Conservation (phyloP, 441 rosid genomes). For the Populus hybrid region DNA sequence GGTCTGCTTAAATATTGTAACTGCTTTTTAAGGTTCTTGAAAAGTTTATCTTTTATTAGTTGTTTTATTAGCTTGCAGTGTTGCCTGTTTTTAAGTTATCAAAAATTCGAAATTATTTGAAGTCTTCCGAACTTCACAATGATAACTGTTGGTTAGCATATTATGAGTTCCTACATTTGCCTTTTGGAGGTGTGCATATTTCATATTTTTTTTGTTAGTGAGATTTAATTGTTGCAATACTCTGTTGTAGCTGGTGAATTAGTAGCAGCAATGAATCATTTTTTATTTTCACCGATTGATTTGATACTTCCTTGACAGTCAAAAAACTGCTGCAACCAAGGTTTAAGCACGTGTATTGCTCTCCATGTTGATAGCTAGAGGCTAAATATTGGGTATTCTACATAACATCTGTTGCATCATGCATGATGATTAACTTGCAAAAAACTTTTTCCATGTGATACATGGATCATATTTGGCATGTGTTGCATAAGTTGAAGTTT, state of each 20-base stretch:
- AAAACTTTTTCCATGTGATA: neutral
- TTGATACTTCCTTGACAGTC: neutral
- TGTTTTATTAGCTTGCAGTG: neutral
- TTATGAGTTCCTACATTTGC: slow-evolving; percentile 1
- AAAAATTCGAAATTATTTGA: neutral
- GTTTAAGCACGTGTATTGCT: neutral
- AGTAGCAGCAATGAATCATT: neutral
- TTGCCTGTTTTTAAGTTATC: neutral
- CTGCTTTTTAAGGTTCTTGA: neutral
- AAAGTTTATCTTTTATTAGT: neutral
- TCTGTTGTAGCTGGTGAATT: neutral
- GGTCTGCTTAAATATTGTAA: slow-evolving; percentile 26
- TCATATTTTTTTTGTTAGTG: neutral
- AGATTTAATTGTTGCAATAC: neutral
- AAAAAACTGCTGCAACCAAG: neutral
- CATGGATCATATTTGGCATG: neutral
- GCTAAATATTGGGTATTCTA: neutral
- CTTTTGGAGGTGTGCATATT: neutral
- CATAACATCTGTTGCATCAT: neutral
- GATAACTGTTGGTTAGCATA: neutral
- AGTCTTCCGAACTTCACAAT: neutral
- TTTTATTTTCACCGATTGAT: neutral
- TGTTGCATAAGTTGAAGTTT: neutral
- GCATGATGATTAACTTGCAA: neutral
- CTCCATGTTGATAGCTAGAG: neutral